These are phyloP conservation scores for Ustilago trichophora DNA, from an alignment of 1,284 basidiomycete species.

Conservation along the genomic window DNA sequence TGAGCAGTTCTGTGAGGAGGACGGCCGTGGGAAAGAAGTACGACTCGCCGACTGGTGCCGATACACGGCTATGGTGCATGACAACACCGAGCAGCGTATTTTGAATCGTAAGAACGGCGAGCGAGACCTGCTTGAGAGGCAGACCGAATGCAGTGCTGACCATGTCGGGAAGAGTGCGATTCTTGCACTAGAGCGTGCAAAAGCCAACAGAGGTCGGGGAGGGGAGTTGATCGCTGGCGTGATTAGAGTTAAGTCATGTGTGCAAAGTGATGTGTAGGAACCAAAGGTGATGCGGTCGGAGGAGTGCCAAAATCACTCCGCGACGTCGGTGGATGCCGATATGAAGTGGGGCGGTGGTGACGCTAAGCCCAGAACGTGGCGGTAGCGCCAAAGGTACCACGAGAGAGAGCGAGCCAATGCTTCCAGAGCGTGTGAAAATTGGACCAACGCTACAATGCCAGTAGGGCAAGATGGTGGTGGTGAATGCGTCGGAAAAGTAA, in stretches of 20 bases:
- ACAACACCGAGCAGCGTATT: constrained; percentile 70
- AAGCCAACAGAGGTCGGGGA: neutral
- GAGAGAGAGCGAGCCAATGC: too few relatives aligned
- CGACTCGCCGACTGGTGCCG: constrained; percentile 74
- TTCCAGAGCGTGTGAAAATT: too few relatives aligned
- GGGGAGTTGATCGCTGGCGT: neutral
- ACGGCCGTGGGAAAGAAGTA: constrained; percentile 93
- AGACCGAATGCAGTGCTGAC: constrained; percentile 27
- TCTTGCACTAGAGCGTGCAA: constrained; percentile 7
- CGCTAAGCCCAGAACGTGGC: too few relatives aligned
- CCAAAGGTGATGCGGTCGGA: neutral
- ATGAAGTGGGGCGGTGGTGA: constrained; percentile 17
- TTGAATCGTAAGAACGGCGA: constrained; percentile 90
- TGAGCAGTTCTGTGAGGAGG: constrained; percentile 89
- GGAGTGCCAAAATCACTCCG: neutral
- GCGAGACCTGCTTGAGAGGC: constrained; percentile 69
- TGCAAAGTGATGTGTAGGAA: too few relatives aligned
- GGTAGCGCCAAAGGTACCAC: too few relatives aligned
- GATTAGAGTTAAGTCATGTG: constrained; percentile 23
- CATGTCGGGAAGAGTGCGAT: constrained; percentile 5
- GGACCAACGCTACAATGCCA: too few relatives aligned
- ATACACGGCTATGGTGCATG: constrained; percentile 75
- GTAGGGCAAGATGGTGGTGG: too few relatives aligned
- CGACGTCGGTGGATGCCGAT: constrained; percentile 2
- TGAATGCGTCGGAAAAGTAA: too few relatives aligned